Base-by-base conservation (phyloP, 2,329 filamentous ascomycete species). In the Monilinia aucupariae region DNA sequence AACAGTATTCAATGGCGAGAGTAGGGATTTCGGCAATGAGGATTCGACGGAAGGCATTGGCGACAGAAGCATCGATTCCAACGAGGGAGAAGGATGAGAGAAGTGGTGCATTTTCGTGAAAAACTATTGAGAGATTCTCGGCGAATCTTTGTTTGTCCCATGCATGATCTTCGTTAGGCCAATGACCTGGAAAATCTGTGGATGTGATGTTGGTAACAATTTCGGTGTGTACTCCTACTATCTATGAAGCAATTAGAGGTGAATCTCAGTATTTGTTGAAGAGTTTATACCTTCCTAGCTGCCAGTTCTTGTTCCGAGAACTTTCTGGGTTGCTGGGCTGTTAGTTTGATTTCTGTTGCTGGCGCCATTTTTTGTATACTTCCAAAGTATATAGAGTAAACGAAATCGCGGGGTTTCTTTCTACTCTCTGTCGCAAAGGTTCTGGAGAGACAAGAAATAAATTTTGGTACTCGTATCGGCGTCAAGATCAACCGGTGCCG, bases 21-120 rank as follows among this genome's bases (percentile, higher is more conserved):
- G 92, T 94, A 22, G 93, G 92, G 60, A 99, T 90, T 79, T 99
- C 96, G 69, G 93, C 85, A 76, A 99, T 89, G 72, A 97, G 83
- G 71, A 97, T 97, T 71, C 94, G 91, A 65, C 94, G 92, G 81
- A 97, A 96, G 73, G 96, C 94, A 76, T 99, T 99, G 73, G 94
- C 91, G 74, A 99, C 86, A 61, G 91, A 88, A 72, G 94, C 92
- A 75, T 99, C 94, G 71, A 97, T 79, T 70, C 93, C 92, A 71
- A 96, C 83, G 67, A 99, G 85, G 41, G 92, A 97, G 80, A 99
- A 99, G 62, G 88, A 88, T 50, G 91, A 81, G 72, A 96, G 86
- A 74, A 85, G 83, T 64, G 83, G 82, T 55, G 89, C 82, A 75
- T 96, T 94, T 69, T 90, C 82, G 82, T 97, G 91, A 75, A 96